Evolutionary conservation across 495 filamentous ascomycete genomes (phyloP), one percentile per base, ranked within the genome.

Genomic region (Aspergillus diversus): DNA sequence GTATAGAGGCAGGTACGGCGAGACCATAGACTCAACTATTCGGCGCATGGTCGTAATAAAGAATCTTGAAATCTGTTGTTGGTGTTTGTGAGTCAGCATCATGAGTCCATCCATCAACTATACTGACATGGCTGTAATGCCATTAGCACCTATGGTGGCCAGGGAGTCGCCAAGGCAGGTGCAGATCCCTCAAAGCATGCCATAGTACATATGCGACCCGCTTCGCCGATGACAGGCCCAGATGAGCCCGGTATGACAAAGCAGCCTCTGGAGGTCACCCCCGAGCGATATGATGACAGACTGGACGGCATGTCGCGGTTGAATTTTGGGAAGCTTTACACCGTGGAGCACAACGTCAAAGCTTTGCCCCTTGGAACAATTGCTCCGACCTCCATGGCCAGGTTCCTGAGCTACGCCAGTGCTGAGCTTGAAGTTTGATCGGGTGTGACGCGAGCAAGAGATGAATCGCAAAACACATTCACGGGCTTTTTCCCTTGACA

Each of bases 271-370:
- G 70, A 69, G 27, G 68, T 80, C 16, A 54, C 51, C 21, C 72
- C 74, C 2, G 61, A 52, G 1, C 63, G 32, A 21, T 57, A 57
- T 6, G 65, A 71, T 8, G 57, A 69, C 46, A 71, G 61, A 32
- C 61, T 83, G 2, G 73, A 83, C 51, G 7, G 39, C 0, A 73
- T 74, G 67, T 82, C 80, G 1, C 68, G 80, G 7, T 47, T 83
- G 17, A 82, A 83, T 49, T 83, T 78, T 52, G 77, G 72, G 8
- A 84, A 83, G 51, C 61, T 76, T 3, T 77, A 83, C 64, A 79
- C 81, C 0, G 78, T 81, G 31, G 78, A 84, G 60, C 76, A 82
- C 55, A 80, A 81, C 49, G 58, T 79, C 12, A 81, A 78, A 55
- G 77, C 82, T 6, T 63, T 70, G 8, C 63, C 74, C 1, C 69